Evolutionary conservation across 352 stramenopile genomes (phyloP).

Genomic region (Peronospora tabacina): DNA sequence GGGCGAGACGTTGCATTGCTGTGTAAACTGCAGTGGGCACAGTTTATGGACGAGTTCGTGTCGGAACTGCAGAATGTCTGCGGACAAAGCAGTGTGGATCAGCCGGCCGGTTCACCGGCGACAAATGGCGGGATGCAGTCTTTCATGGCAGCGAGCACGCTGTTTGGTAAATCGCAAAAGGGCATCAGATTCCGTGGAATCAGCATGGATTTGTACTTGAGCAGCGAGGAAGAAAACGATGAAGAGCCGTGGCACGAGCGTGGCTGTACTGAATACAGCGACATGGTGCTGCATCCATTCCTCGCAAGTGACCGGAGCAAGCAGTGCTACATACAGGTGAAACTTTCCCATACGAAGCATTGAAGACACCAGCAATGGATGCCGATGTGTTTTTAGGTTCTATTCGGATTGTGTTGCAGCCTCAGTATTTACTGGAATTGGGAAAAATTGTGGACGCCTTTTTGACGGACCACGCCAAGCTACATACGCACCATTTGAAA

Average conservation of each 20-base stretch:
- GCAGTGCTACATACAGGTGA: conserved; percentile 79
- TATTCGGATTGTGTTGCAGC: conserved; percentile 68
- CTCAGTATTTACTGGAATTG: conserved; percentile 73
- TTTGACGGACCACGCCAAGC: conserved; percentile 20
- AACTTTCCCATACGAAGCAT: conserved; percentile 71
- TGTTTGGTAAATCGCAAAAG: conserved; percentile 83
- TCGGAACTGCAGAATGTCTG: conserved; percentile 71
- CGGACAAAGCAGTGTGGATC: conserved; percentile 34
- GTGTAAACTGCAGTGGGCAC: conserved; percentile 68
- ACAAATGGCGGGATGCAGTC: conserved; percentile 46
- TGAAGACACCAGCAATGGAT: conserved; percentile 64
- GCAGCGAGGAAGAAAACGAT: conserved; percentile 44
- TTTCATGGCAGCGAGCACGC: conserved; percentile 57
- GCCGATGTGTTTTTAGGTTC: conserved; percentile 80
- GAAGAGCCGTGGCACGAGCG: conserved; percentile 28
- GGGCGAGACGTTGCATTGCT: conserved; percentile 61
- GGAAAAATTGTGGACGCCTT: conserved; percentile 65
- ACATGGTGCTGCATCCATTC: conserved; percentile 56
- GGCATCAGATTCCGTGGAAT: conserved; percentile 76
- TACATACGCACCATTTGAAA: conserved; percentile 16
- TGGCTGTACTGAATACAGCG: conserved; percentile 22
- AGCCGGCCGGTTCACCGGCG: conserved; percentile 25
- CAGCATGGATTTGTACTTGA: conserved; percentile 73
- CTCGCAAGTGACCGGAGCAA: conserved; percentile 54
- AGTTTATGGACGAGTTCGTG: conserved; percentile 80